Base-by-base conservation (phyloP, 495 filamentous ascomycete species). In the Tetracladium setigerum region DNA sequence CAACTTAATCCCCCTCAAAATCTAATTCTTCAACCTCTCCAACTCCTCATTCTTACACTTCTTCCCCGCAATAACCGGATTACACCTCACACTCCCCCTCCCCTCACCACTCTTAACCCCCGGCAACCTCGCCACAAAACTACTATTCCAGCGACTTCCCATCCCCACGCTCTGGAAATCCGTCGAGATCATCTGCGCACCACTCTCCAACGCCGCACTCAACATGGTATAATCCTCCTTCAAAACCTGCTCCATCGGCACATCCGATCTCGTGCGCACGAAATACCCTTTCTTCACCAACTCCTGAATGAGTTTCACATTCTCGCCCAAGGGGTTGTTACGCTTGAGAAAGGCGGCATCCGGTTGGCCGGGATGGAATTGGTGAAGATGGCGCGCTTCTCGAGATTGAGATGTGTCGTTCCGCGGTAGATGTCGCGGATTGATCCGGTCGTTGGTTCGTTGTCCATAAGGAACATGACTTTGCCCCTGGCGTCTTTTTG, bases 241-340 rank as follows among this genome's bases (percentile, higher is more conserved):
- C 19, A 61, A 27, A 10, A 61, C 47, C 3, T 53, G 61, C 5
- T 46, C n/a, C 1, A 63, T 24, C 5, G 60, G 60, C 30, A 51
- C 53, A 53, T 63, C 60, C 0, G 55, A 37, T 32, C 60, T 57
- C 38, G 58, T 63, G 33, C 58, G 38, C 38, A 63, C 58, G 50
- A 59, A 60, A 53, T 63, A 63, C 12, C 55, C 53, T 17, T 57
- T 57, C n/a, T 49, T 45, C 30, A 63, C 60, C 40, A 59, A 54
- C 3, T 37, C 24, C 40, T 61, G 58, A 44, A 63, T 63, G 15
- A 54, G 50, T 2, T 43, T 44, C 22, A 58, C 38, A 32, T 54
- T 50, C 0, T 49, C 58, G 18, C 44, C 50, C 41, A 27, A 16
- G 9, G 58, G 58, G 33, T 57, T 50, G 43, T 62, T 62, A 27